Evolutionary conservation across 192 early-diverging fungal genomes (phyloP).

Genomic region (Mortierella antarctica): DNA sequence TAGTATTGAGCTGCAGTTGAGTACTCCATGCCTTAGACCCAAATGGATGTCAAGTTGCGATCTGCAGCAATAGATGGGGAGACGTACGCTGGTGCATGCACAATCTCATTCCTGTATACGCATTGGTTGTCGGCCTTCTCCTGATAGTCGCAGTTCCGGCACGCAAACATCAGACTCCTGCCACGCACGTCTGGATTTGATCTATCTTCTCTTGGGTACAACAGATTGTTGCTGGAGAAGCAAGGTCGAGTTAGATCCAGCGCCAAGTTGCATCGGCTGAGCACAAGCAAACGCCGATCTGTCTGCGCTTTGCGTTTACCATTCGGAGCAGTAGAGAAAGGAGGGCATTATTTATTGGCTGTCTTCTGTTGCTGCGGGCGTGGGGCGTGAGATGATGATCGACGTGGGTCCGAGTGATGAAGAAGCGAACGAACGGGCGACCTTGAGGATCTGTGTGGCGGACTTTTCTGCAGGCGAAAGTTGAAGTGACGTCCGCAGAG

Average conservation of each 20-base stretch:
- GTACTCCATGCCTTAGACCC: too few relatives aligned
- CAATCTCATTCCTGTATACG: conserved; percentile 82
- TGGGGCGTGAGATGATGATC: too few relatives aligned
- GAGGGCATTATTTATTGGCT: conserved; percentile 50
- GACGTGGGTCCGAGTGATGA: too few relatives aligned
- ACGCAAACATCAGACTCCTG: conserved; percentile 71
- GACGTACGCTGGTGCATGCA: conserved; percentile 63
- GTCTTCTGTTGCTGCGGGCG: too few relatives aligned
- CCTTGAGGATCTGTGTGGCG: too few relatives aligned
- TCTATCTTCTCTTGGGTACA: conserved; percentile 82
- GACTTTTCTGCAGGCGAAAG: too few relatives aligned
- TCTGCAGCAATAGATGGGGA: not conserved
- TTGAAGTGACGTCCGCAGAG: too few relatives aligned
- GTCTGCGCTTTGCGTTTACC: conserved; percentile 39
- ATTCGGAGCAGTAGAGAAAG: conserved; percentile 65
- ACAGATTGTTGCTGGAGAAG: conserved; percentile 75
- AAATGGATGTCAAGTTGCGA: not conserved
- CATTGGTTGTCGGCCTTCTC: conserved; percentile 76
- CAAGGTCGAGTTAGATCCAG: not conserved
- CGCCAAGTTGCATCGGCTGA: conserved; percentile 7
- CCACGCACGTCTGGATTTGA: conserved; percentile 39
- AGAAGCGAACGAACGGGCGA: too few relatives aligned
- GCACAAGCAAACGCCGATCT: not conserved
- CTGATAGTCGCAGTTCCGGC: conserved; percentile 81
- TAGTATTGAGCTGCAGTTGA: not conserved